Base-by-base conservation (phyloP, 1,284 basidiomycete genomes). In the Austropuccinia psidii region DNA sequence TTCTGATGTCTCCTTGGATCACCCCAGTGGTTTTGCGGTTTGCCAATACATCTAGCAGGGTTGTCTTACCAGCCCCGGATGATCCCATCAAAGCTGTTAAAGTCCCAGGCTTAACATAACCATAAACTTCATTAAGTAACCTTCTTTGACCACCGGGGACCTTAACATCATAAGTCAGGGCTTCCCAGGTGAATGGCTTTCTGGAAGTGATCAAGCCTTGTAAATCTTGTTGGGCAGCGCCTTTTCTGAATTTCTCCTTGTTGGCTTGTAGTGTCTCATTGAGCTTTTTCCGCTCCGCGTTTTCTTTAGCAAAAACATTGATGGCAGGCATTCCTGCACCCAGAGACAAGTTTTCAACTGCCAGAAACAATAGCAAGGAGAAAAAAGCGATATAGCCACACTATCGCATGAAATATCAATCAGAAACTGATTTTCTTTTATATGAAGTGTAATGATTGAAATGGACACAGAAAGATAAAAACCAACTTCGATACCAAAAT, bases 241-340 rank as follows among this genome's bases (percentile, higher is more conserved):
- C 73, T 21, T 52, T 47, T 3, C 68, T n/a, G 33, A 60, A 69
- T 47, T 31, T 37, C 5, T 41, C 58, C 79, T 85, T 88, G 74
- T 84, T 85, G 76, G 86, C 85, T 27, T 81, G 83, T 6, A 90
- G 85, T 66, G 79, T 79, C 2, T 82, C 85, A 77, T 87, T 88
- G 21, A 87, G 86, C 78, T 85, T 90, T 45, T 62, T 62, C 8
- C 58, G 33, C 33, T 72, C 69, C 2, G 35, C 37, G 19, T 72
- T 62, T 33, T 72, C 69, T 24, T 62, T 72, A 2, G 69, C 64
- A 50, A 72, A 72, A 1, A 70, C 73, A 31, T 65, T 62, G n/a
- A 68, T 55, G n/a, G 73, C 52, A 4, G 65, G 73, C 43, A 33
- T 58, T 7, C 73, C 61, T 9, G 73, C 43, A 1, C 73, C 73